Evolutionary conservation across 257 asterid genomes (phyloP).

Genomic region (Jasminum sambac): DNA sequence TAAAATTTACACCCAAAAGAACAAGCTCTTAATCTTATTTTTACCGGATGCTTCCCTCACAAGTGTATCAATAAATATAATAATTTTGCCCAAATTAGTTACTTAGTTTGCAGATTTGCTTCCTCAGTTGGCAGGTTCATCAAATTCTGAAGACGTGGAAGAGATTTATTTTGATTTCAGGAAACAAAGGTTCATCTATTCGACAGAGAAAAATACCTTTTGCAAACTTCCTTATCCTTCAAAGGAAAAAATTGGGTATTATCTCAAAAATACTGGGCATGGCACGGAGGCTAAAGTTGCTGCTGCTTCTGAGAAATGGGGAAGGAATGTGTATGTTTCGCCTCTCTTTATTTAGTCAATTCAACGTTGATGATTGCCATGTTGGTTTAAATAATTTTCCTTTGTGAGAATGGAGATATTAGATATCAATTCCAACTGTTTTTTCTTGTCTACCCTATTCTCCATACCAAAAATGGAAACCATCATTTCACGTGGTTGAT

Average conservation of each 20-base stretch:
- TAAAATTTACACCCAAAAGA: too few species aligned
- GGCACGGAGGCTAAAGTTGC: conserved; percentile 87
- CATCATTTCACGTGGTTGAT: not conserved
- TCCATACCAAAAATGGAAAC: not conserved
- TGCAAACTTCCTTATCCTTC: conserved; percentile 89
- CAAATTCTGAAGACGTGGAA: conserved; percentile 49
- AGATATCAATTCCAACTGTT: not conserved
- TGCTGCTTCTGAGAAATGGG: conserved; percentile 92
- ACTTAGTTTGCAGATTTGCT: conserved; percentile 4
- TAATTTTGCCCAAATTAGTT: conserved; percentile 10
- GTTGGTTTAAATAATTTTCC: conserved; percentile 12
- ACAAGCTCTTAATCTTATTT: conserved; percentile 15
- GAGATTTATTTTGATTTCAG: conserved; percentile 94
- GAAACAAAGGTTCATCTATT: conserved; percentile 88
- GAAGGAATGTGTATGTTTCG: conserved; percentile 85
- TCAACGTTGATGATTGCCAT: conserved; percentile 3
- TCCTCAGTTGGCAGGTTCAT: conserved; percentile 70
- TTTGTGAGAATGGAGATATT: conserved; percentile 22
- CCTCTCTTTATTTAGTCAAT: not conserved
- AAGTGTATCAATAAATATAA: conserved; percentile 1
- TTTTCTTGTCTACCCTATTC: not conserved
- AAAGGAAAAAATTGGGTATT: conserved; percentile 86
- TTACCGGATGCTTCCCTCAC: conserved; percentile 3
- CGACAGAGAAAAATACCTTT: conserved; percentile 67
- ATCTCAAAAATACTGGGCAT: conserved; percentile 83